Evolutionary conservation across 2,329 filamentous ascomycete genomes (phyloP).

Genomic region (Diaporthe citri): DNA sequence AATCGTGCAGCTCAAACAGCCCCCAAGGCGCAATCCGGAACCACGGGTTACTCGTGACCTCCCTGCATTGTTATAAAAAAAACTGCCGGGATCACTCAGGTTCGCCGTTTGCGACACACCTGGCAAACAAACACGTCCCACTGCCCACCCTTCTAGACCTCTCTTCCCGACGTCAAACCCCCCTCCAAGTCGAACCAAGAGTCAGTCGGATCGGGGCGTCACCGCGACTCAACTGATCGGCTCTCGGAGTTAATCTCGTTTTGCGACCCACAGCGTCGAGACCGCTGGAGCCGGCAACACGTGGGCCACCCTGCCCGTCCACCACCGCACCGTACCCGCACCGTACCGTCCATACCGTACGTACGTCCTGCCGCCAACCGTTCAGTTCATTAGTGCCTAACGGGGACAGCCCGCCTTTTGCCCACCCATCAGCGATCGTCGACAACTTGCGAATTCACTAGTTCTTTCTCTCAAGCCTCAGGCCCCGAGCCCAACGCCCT

Average conservation of each 20-base stretch:
- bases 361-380: slow-evolving; percentile 3
- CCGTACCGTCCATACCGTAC: slow-evolving; percentile 12
- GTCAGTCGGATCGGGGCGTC: neutral
- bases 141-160: neutral
- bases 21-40: slow-evolving; percentile 27
- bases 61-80: slow-evolving; percentile 1
- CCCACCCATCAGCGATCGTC: slow-evolving; percentile 5
- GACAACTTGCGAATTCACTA: slow-evolving; percentile 20
- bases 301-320: slow-evolving; percentile 28
- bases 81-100: slow-evolving; percentile 1
- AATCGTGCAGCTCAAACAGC: slow-evolving; percentile 26
- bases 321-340: slow-evolving; percentile 19
- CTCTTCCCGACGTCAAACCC: neutral
- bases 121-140: slow-evolving; percentile 4
- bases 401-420: slow-evolving; percentile 9
- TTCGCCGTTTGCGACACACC: neutral
- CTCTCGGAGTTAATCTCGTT: slow-evolving; percentile 17
- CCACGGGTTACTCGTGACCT: slow-evolving; percentile 1
- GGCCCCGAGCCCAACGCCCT: slow-evolving; percentile 8
- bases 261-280: slow-evolving; percentile 14
- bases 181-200: neutral
- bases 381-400: slow-evolving; percentile 17
- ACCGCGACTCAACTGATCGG: neutral
- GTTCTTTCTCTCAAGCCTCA: neutral
- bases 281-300: slow-evolving; percentile 24